Evolutionary conservation across 2,329 filamentous ascomycete species (phyloP).

Genomic region (Hymenoscyphus occultus): DNA sequence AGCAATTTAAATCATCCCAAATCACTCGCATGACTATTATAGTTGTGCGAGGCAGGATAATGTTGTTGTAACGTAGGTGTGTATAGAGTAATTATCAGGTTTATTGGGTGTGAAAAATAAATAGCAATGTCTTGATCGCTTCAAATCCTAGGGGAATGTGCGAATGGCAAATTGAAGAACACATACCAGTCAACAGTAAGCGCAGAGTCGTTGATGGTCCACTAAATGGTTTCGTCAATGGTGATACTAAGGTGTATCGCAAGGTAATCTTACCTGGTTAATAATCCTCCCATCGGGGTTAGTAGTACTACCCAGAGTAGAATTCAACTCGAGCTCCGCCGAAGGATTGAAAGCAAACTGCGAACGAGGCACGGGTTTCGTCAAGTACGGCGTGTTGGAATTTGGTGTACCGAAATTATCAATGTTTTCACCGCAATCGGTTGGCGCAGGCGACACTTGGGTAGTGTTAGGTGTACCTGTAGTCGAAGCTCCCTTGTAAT

Average conservation of each 20-base stretch:
- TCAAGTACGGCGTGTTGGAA: background rate
- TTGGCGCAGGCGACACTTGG: background rate
- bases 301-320: background rate
- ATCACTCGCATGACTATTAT: no score
- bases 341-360: conserved; percentile 2
- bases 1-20: no score
- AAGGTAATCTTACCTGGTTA: background rate
- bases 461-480: background rate
- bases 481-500: background rate
- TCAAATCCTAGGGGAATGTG: no score
- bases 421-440: background rate
- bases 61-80: no score
- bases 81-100: no score
- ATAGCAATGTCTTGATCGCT: no score
- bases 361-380: conserved; percentile 1
- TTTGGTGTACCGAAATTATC: background rate
- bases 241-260: background rate
- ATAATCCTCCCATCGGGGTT: background rate
- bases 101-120: no score
- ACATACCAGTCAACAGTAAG: background rate
- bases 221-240: no score
- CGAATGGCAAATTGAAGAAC: background rate
- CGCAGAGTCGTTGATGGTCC: background rate
- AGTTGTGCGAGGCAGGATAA: no score
- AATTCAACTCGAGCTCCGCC: background rate